Conservation (phyloP, 179 eudicot species). For the Actinidia arguta region DNA sequence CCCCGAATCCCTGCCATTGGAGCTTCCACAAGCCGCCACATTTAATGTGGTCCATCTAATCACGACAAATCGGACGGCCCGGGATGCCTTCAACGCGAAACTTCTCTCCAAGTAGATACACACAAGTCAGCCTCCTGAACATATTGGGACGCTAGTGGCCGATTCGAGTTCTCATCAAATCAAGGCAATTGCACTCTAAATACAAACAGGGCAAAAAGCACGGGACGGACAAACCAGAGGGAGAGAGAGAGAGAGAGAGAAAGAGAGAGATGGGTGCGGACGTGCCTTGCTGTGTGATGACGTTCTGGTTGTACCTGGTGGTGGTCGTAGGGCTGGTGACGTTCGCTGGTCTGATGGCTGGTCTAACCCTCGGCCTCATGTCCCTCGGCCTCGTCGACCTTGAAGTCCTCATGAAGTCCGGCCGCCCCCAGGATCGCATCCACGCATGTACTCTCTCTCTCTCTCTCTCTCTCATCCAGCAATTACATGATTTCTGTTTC, state of each 20-base stretch:
- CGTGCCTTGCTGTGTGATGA: slow-evolving; percentile 54
- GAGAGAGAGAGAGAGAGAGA: slow-evolving; percentile 39
- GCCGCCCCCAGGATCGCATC: slow-evolving; percentile 82
- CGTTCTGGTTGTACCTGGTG: slow-evolving; percentile 47
- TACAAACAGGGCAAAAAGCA: background rate
- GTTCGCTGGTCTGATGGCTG: slow-evolving; percentile 93
- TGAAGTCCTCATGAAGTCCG: slow-evolving; percentile 83
- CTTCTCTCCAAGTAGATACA: too few species aligned
- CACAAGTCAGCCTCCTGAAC: too few species aligned
- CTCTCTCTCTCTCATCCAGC: background rate
- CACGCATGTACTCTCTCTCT: slow-evolving; percentile 58
- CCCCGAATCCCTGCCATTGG: too few species aligned
- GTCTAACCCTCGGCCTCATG: slow-evolving; percentile 88
- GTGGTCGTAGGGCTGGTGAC: slow-evolving; percentile 56
- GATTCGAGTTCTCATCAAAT: slow-evolving; percentile 1
- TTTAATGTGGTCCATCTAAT: too few species aligned
- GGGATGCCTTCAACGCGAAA: too few species aligned
- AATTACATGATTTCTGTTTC: too few species aligned
- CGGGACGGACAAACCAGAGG: background rate
- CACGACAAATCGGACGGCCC: too few species aligned
- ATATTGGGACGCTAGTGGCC: background rate
- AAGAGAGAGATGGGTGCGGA: slow-evolving; percentile 52
- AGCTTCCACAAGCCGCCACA: too few species aligned
- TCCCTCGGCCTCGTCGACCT: slow-evolving; percentile 92
- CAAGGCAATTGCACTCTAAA: background rate